phyloP scores from a whole-genome alignment of 306 rosid species.

The Psophocarpus tetragonolobus region DNA sequence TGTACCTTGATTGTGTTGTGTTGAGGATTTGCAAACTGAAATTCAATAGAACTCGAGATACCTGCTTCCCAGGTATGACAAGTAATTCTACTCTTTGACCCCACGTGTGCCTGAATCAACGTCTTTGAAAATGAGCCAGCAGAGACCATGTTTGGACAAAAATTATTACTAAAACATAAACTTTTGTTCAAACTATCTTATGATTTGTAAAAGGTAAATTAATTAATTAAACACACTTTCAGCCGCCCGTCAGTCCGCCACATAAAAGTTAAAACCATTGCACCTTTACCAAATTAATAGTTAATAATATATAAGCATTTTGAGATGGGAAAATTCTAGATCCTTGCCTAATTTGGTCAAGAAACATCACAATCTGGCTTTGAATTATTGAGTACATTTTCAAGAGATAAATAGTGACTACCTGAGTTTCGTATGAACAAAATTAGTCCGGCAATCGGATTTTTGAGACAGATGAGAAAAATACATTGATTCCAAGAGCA shows the following conservation, averaged over 20 bases:
- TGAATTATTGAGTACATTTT: not conserved
- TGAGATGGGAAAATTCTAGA: not conserved
- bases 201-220: too few species aligned
- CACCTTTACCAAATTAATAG: not conserved
- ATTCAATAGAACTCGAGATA: not conserved
- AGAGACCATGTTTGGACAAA: too few species aligned
- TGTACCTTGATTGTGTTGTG: not conserved
- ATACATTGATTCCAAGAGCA: too few species aligned
- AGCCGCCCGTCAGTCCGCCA: too few species aligned
- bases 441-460: too few species aligned
- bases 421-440: too few species aligned
- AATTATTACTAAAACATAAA: too few species aligned
- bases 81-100: not conserved
- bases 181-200: not conserved
- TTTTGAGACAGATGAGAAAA: too few species aligned
- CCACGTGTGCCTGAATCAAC: not conserved
- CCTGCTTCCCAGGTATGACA: not conserved
- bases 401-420: too few species aligned
- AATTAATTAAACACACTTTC: not conserved
- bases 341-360: not conserved
- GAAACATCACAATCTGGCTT: not conserved
- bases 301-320: too few species aligned
- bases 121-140: too few species aligned
- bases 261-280: too few species aligned
- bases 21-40: not conserved